phyloP scores from a whole-genome alignment of 2,329 filamentous ascomycete species.

The Cladosporium colombiae region DNA sequence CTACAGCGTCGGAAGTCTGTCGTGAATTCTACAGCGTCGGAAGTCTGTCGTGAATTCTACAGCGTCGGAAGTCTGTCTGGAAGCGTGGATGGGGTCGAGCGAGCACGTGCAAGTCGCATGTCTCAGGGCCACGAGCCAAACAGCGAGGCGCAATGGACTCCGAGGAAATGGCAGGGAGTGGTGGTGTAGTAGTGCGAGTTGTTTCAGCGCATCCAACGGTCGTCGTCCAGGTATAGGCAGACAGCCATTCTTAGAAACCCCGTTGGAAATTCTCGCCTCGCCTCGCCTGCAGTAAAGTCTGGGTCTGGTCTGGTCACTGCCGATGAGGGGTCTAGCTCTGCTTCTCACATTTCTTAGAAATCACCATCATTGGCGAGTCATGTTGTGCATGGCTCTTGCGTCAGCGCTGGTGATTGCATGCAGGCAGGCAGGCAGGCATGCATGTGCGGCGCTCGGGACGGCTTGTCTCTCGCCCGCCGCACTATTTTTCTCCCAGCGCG shows the following conservation, averaged over 20 bases:
- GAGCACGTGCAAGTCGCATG: constrained; percentile 18
- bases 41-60: background rate
- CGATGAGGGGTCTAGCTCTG: background rate
- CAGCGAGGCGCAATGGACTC: constrained; percentile 1
- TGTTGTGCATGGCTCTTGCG: background rate
- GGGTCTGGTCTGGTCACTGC: background rate
- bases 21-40: background rate
- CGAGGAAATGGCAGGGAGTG: background rate
- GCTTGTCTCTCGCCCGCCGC: background rate
- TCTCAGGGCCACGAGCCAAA: constrained; percentile 17
- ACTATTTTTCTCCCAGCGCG: background rate
- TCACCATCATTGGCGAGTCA: background rate
- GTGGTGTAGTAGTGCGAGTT: background rate
- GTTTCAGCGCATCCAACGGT: constrained; percentile 17
- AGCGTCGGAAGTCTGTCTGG: background rate
- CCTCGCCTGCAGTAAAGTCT: background rate
- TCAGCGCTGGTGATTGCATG: background rate
- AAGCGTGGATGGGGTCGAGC: background rate
- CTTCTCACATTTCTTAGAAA: constrained; percentile 12
- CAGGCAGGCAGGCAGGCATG: too few relatives aligned
- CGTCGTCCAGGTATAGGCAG: background rate
- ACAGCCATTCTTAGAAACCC: background rate
- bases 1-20: background rate
- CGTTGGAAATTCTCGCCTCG: background rate
- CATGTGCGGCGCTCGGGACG: background rate